Conservation (phyloP, 2,329 filamentous ascomycete genomes). For the Lasiodiplodia theobromae region DNA sequence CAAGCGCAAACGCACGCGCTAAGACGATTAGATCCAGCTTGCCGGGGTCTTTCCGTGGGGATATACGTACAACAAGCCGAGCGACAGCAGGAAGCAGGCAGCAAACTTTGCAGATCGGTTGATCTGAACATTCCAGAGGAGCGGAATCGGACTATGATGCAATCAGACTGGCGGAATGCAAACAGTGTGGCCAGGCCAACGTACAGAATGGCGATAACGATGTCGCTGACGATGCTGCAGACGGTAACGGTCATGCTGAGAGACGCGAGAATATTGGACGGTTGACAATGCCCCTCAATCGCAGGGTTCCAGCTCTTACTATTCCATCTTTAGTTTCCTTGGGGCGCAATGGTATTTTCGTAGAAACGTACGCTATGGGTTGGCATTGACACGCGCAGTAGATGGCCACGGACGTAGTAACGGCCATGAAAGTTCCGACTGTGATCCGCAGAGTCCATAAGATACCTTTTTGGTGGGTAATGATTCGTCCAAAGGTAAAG, state of each 20-base stretch:
- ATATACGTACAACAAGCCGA: slow-evolving; percentile 1
- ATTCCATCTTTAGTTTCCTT: background rate
- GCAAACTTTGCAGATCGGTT: background rate
- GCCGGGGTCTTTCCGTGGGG: background rate
- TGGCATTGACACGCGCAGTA: background rate
- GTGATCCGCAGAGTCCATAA: background rate
- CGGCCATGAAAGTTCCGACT: background rate
- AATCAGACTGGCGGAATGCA: background rate
- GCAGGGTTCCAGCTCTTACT: background rate
- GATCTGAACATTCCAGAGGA: background rate
- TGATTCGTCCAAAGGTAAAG: background rate
- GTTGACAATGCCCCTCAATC: background rate
- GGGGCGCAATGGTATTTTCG: background rate
- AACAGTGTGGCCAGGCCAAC: background rate
- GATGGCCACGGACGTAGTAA: background rate
- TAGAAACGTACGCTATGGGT: background rate
- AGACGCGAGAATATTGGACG: background rate
- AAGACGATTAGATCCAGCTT: background rate
- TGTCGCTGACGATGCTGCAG: background rate
- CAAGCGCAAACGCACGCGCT: background rate
- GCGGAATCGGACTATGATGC: background rate
- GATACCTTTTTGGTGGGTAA: background rate
- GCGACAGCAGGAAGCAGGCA: background rate
- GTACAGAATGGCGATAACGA: background rate
- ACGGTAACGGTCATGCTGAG: slow-evolving; percentile 6